Evolutionary conservation across 169 alveolate genomes (phyloP).

Genomic region (Babesia caballi): DNA sequence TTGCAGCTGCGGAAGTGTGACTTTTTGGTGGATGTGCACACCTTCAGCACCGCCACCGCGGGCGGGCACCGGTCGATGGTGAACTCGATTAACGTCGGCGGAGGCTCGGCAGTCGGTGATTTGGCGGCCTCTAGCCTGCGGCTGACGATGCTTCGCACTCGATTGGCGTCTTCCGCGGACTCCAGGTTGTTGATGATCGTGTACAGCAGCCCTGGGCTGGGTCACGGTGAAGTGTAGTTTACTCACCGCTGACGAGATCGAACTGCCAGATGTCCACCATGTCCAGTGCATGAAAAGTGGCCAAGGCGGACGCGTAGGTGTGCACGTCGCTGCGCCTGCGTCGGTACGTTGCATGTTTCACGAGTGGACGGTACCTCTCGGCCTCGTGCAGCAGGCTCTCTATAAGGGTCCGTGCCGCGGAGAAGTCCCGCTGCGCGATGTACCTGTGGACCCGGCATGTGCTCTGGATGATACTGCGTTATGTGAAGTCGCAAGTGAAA

Average conservation of each 20-base stretch:
- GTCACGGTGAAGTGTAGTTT: no score
- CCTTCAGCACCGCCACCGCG: not conserved
- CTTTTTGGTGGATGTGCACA: not conserved
- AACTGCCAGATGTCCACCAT: not conserved
- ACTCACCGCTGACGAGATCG: constrained; percentile 19
- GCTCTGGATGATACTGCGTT: constrained; percentile 8
- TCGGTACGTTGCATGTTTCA: not conserved
- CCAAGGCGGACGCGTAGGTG: not conserved
- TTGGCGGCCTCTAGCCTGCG: not conserved
- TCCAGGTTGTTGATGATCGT: constrained; percentile 4
- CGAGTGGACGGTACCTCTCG: not conserved
- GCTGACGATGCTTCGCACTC: not conserved
- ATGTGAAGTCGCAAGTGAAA: no score
- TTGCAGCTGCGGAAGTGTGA: not conserved
- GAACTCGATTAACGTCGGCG: not conserved
- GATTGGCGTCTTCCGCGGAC: not conserved
- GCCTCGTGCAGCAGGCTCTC: constrained; percentile 29
- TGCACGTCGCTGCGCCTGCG: constrained; percentile 27
- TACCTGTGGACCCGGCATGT: not conserved
- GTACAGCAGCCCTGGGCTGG: constrained; percentile 10
- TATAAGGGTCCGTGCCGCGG: not conserved
- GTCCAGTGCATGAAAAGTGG: not conserved
- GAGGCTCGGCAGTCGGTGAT: not conserved
- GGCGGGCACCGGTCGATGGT: constrained; percentile 5
- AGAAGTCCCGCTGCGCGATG: not conserved